A percentile compares a stretch with the other conserved stretches of the same genome.
Evolutionary conservation across 768 basidiomycete genomes (phyloP).

Genomic region (Psilocybe cyanescens): DNA sequence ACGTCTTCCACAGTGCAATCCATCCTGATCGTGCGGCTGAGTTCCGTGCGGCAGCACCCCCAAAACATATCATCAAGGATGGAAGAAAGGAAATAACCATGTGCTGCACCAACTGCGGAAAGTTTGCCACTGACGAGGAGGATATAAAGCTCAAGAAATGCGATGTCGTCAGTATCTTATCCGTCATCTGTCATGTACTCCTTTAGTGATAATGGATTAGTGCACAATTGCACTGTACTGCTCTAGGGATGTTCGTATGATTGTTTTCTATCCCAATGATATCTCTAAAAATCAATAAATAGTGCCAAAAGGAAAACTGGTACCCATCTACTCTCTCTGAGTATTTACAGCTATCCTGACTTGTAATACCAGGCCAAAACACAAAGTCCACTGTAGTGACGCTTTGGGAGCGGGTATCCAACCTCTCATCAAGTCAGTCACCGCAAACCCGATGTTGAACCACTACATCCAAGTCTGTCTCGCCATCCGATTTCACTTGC

Average conservation of each 20-base stretch:
- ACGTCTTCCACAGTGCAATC: conserved; percentile 9
- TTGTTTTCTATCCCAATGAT: background rate
- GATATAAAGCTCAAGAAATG: conserved; percentile 16
- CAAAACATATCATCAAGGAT: conserved; percentile 18
- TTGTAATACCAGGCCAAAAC: conserved; percentile 10
- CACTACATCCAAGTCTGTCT: conserved; percentile 22
- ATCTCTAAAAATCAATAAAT: background rate
- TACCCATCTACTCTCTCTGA: background rate
- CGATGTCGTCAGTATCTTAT: conserved; percentile 3
- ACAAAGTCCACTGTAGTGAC: conserved; percentile 17
- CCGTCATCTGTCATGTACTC: background rate
- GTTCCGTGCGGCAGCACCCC: conserved; percentile 16
- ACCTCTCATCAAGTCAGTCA: conserved; percentile 18
- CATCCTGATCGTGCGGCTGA: conserved; percentile 17
- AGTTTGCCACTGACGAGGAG: background rate
- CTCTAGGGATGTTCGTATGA: conserved; percentile 14
- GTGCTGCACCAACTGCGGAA: conserved; percentile 19
- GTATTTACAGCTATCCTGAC: too few species aligned
- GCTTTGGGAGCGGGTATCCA: conserved; percentile 18
- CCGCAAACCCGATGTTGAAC: conserved; percentile 21
- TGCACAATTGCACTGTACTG: conserved; percentile 18
- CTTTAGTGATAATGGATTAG: background rate
- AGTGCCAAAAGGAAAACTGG: conserved; percentile 24
- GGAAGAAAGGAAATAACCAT: conserved; percentile 17
- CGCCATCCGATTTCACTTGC: conserved; percentile 14